A percentile compares a stretch with the other conserved stretches of the same genome.
These are phyloP conservation scores for Hippophae tibetana DNA, from an alignment of 306 rosid genomes.

Conservation along the genomic window DNA sequence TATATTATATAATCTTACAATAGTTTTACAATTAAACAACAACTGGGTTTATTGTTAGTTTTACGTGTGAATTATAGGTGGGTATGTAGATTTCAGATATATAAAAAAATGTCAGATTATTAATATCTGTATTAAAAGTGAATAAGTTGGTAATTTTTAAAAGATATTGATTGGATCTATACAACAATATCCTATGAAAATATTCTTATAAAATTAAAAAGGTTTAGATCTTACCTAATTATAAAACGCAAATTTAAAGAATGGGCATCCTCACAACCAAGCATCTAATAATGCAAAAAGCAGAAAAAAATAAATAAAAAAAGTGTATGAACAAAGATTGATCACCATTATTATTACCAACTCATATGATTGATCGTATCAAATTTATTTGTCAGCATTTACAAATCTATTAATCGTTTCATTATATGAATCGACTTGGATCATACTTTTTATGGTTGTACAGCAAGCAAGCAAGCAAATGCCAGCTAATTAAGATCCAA, in stretches of 20 bases:
- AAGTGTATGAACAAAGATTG: constrained; percentile 17
- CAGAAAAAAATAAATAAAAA: constrained; percentile 3
- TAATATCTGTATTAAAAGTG: too few species aligned
- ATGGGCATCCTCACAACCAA: constrained; percentile 19
- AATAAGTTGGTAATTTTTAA: too few species aligned
- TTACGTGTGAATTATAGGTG: too few species aligned
- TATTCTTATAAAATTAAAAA: too few species aligned
- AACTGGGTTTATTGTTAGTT: too few species aligned
- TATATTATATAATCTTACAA: too few species aligned
- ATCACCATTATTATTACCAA: constrained; percentile 43
- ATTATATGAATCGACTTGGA: constrained; percentile 13
- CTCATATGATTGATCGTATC: constrained; percentile 25
- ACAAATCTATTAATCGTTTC: constrained; percentile 16
- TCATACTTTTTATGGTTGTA: constrained; percentile 19
- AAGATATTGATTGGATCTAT: too few species aligned
- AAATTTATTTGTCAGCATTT: constrained; percentile 45
- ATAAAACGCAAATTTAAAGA: neutral
- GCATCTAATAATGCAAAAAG: constrained; percentile 33
- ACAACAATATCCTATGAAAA: too few species aligned
- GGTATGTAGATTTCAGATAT: too few species aligned
- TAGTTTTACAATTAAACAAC: too few species aligned
- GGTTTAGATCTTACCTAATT: too few species aligned
- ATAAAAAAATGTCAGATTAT: too few species aligned
- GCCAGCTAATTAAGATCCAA: constrained; percentile 16
- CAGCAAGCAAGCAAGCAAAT: constrained; percentile 3